phyloP scores from a whole-genome alignment of 345 rosid species.

The Citrus medica region DNA sequence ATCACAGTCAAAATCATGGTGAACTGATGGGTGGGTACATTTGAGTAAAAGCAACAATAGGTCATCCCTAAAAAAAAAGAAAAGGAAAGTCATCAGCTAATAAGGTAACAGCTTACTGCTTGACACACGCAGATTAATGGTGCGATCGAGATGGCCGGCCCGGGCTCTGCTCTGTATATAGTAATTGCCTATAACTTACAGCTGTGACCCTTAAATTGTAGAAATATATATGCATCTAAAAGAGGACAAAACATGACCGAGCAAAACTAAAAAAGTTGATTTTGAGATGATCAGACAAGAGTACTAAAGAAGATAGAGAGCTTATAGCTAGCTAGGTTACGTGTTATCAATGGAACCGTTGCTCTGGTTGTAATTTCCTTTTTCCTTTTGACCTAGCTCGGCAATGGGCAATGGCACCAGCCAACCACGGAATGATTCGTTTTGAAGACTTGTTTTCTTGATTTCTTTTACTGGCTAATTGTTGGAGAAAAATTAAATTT shows the following conservation, averaged over 20 bases:
- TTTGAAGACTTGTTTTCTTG: too few relatives aligned
- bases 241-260: not conserved
- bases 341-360: conserved; percentile 3
- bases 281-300: not conserved
- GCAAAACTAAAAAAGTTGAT: not conserved
- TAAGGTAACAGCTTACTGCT: not conserved
- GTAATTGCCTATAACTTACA: not conserved
- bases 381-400: not conserved
- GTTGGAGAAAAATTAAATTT: too few relatives aligned
- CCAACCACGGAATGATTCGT: too few relatives aligned
- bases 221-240: too few relatives aligned
- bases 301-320: not conserved
- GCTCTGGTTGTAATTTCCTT: not conserved
- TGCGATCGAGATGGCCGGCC: not conserved
- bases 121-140: not conserved
- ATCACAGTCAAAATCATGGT: not conserved
- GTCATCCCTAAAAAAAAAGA: too few relatives aligned
- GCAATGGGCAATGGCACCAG: not conserved
- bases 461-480: too few relatives aligned
- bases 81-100: not conserved
- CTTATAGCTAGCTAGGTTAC: not conserved
- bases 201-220: not conserved
- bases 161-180: too few relatives aligned
- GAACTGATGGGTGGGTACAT: not conserved
- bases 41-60: not conserved